Base-by-base conservation (phyloP, 2,329 filamentous ascomycete species). In the Fusarium circinatum region DNA sequence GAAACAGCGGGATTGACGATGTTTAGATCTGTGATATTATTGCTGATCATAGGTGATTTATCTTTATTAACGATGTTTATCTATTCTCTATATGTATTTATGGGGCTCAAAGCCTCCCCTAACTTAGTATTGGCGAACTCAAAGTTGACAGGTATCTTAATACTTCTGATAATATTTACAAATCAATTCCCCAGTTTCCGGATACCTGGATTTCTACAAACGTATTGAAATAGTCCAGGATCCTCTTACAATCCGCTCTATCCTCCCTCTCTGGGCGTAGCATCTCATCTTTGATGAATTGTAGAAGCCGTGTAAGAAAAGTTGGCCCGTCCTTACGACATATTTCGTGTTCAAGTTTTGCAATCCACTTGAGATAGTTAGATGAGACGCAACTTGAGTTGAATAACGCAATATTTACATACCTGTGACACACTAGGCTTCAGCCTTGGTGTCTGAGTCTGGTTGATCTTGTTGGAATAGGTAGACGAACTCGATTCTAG, bases 401-500 rank as follows among this genome's bases (percentile, higher is more conserved):
- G 1, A 7, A 3, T 9, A 34, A 10, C 24, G 4, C 11, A 12
- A 1, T 4, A 1, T 7, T 13, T 7, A 47, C 14, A 11, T 11
- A 44, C 58, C 30, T 54, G 11, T 18, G 1, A n/a, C 4, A 54
- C 36, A 7, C 58, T 61, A 8, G 20, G 22, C 11, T 61, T 61
- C 0, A 54, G 6, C 13, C 14, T 28, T 22, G 58, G 28, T 24
- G 26, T n/a, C 26, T 22, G 26, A 17, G 8, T 13, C 8, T 3
- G 6, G 3, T 47, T 47, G 2, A 28, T 47, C 24, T 26, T 47
- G 8, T 28, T 47, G 44, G 11, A 6, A 18, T 18, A 5, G 17
- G n/a, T n/a, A n/a, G n/a, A n/a, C n/a, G n/a, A n/a, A n/a, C n/a
- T n/a, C n/a, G n/a, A n/a, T n/a, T n/a, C n/a, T n/a, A n/a, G n/a